Percentiles rank a stretch among this genome's conserved stretches.
phyloP scores from a whole-genome alignment of 345 rosid species.

The Lepidium africanum region DNA sequence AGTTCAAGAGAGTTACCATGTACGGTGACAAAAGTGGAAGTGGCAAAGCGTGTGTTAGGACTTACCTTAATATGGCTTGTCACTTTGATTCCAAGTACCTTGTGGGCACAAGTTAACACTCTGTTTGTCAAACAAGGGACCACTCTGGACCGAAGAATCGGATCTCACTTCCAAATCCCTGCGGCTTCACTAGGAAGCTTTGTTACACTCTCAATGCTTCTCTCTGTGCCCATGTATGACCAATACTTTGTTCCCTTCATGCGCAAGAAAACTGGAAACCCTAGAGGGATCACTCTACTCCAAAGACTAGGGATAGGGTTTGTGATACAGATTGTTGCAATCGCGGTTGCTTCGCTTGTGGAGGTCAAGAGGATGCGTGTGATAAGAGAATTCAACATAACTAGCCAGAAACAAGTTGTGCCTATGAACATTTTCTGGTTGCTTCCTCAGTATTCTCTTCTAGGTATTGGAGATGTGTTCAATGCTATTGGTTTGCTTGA shows the following conservation, averaged over 20 bases:
- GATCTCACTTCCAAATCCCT: conserved; percentile 57
- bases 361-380: conserved; percentile 57
- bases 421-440: conserved; percentile 88
- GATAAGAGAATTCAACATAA: conserved; percentile 31
- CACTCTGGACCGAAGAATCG: conserved; percentile 56
- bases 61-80: conserved; percentile 72
- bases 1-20: conserved; percentile 35
- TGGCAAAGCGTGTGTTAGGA: conserved; percentile 59
- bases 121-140: conserved; percentile 90
- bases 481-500: conserved; percentile 70
- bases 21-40: conserved; percentile 85
- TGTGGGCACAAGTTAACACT: conserved; percentile 93
- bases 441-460: conserved; percentile 68
- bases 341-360: conserved; percentile 60
- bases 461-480: conserved; percentile 79
- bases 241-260: conserved; percentile 73
- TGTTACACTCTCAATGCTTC: conserved; percentile 78
- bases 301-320: conserved; percentile 84
- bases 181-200: conserved; percentile 83
- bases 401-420: conserved; percentile 43
- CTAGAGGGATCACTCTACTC: conserved; percentile 75
- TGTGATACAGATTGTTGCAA: conserved; percentile 60
- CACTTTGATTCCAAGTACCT: conserved; percentile 70
- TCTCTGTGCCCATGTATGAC: conserved; percentile 76
- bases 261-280: conserved; percentile 59